Conservation (phyloP, 805 yeast genomes). For the Wickerhamiella brachini region DNA sequence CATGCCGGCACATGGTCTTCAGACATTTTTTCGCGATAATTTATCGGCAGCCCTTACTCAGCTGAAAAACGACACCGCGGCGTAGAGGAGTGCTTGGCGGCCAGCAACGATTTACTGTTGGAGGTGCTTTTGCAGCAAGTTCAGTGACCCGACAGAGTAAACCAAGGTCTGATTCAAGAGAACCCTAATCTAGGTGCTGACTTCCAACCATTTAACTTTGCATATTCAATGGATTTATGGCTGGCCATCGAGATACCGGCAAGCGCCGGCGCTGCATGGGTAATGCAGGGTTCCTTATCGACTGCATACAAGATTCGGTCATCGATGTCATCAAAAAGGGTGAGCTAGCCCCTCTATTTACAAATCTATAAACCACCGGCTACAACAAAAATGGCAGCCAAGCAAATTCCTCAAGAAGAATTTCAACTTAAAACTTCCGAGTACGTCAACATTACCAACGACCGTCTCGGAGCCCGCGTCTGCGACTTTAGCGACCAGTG, state of each 20-base stretch:
- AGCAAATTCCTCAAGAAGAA: constrained; percentile 11
- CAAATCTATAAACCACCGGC: neutral
- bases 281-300: neutral
- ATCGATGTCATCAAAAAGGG: neutral
- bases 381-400: neutral
- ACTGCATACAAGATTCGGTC: neutral
- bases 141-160: no score
- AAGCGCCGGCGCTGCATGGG: neutral
- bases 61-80: no score
- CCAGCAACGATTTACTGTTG: no score
- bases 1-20: constrained; percentile 51
- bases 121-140: no score
- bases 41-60: neutral
- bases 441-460: constrained; percentile 60
- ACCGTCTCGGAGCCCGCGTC: constrained; percentile 67
- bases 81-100: no score
- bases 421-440: constrained; percentile 13
- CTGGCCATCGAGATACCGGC: neutral
- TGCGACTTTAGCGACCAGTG: constrained; percentile 71
- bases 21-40: constrained; percentile 3
- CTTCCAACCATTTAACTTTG: no score
- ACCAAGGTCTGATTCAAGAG: no score
- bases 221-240: no score
- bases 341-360: neutral
- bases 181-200: no score